A percentile compares a stretch with the other conserved stretches of the same genome.
Conservation (phyloP, 2,329 filamentous ascomycete genomes). For the Diaporthe nobilis region DNA sequence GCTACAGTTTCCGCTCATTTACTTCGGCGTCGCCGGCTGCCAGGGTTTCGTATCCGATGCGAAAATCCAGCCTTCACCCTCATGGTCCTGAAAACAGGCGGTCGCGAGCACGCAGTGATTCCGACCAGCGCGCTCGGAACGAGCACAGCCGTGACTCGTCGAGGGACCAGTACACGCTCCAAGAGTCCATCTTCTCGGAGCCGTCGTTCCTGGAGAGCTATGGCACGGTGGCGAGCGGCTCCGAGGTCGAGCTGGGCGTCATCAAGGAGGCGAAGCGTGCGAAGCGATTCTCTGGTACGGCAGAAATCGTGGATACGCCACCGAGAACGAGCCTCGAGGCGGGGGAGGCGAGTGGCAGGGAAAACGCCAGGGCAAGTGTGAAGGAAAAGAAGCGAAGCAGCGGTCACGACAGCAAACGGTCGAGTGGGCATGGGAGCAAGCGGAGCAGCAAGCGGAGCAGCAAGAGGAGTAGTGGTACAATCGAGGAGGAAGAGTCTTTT, state of each 20-base stretch:
- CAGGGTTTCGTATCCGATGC: constrained; percentile 28
- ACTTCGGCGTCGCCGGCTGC: constrained; percentile 25
- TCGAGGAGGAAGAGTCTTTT: constrained; percentile 15
- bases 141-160: constrained; percentile 39
- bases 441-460: constrained; percentile 7
- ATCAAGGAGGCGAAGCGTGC: constrained; percentile 24
- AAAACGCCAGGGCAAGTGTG: not conserved
- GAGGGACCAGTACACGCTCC: constrained; percentile 37
- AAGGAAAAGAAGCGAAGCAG: constrained; percentile 1
- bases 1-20: constrained; percentile 39
- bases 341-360: not conserved
- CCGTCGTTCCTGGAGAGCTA: constrained; percentile 35
- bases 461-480: not conserved
- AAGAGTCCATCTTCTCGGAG: constrained; percentile 40
- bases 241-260: not conserved
- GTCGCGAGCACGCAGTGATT: constrained; percentile 14
- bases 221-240: constrained; percentile 29
- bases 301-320: constrained; percentile 18
- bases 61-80: constrained; percentile 34
- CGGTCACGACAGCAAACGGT: not conserved
- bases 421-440: constrained; percentile 12
- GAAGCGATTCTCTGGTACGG: constrained; percentile 18
- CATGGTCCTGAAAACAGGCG: not conserved
- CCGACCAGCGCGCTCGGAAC: constrained; percentile 2
- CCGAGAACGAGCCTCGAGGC: constrained; percentile 16